These are phyloP conservation scores for Apiospora hydei DNA, from an alignment of 2,329 filamentous ascomycete genomes.

Conservation along the genomic window DNA sequence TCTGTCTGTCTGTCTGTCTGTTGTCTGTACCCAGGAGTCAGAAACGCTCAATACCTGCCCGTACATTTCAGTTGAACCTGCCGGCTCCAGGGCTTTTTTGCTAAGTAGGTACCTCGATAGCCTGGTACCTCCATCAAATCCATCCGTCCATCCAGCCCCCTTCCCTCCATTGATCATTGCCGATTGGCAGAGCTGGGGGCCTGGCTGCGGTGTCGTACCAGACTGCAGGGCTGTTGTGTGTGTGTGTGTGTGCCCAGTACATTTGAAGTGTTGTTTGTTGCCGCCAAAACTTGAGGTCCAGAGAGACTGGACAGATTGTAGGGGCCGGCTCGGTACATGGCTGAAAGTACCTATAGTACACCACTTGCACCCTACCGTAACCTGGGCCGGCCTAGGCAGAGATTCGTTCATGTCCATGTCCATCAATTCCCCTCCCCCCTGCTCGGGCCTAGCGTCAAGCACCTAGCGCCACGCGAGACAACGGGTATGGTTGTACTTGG, in stretches of 20 bases:
- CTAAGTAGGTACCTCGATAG: constrained; percentile 2
- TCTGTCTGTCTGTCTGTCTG: neutral
- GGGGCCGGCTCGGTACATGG: neutral
- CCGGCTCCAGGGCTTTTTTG: neutral
- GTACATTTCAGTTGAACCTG: too few species aligned
- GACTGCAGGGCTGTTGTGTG: neutral
- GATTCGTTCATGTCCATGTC: constrained; percentile 14
- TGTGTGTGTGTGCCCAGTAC: neutral
- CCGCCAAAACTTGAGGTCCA: neutral
- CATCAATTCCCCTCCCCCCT: neutral
- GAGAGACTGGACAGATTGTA: neutral
- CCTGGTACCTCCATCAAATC: neutral
- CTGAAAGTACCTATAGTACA: neutral
- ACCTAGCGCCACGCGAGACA: constrained; percentile 21
- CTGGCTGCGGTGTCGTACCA: neutral
- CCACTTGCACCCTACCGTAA: neutral
- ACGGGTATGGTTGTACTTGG: constrained; percentile 21
- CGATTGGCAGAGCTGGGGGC: constrained; percentile 7
- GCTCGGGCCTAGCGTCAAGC: constrained; percentile 19
- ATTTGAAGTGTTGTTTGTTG: neutral
- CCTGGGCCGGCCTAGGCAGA: neutral
- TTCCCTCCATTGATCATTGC: constrained; percentile 9
- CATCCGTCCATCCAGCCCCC: neutral
- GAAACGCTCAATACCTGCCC: neutral
- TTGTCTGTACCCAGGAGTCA: neutral